Evolutionary conservation across 1,139 yeast genomes (phyloP), one percentile per base, ranked within the genome.

Genomic region (Spathaspora sp.): DNA sequence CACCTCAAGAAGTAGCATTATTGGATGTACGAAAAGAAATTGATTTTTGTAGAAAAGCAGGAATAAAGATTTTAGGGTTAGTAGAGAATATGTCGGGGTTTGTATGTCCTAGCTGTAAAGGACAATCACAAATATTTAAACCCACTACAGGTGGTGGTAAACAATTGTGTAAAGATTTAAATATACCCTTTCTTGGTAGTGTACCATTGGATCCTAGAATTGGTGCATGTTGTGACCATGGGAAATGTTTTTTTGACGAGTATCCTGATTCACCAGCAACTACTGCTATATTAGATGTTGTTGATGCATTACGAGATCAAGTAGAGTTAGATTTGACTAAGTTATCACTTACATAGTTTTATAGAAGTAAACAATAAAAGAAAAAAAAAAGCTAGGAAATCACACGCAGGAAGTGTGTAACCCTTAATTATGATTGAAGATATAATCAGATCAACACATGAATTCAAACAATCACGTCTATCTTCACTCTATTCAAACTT

Each of bases 11-110:
- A 64, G 98, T 93, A 16, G 96, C 99, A 0, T 70, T 95, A 37
- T 69, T 93, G 39, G 99, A 95, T 62, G 99, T 95, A 1, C 74
- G 99, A 48, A 95, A 93, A 65, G 99, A 95, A 63, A 88, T 95
- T 31, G 96, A 91, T 63, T 95, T 95, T 58, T 95, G 99, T 65
- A 77, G 81, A 43, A 95, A 93, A 64, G 98, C 97, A 2, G 85
- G 84, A 4, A 90, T 95, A 50, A 84, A 79, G 47, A 80, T 95
- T 3, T 65, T 93, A 45, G 99, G 99, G 0, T 67, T 95, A 24
- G 97, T 95, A 27, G 99, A 95, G 63, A 95, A 95, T 63, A 95
- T 95, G 99, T 82, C 96, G 6, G 99, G 99, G 1, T 95, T 95
- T 70, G 98, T 95, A 13, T 95, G 99, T 63, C 99, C 99, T 4